Conservation (phyloP, 1,284 basidiomycete genomes). For the Cryptococcus floricola region DNA sequence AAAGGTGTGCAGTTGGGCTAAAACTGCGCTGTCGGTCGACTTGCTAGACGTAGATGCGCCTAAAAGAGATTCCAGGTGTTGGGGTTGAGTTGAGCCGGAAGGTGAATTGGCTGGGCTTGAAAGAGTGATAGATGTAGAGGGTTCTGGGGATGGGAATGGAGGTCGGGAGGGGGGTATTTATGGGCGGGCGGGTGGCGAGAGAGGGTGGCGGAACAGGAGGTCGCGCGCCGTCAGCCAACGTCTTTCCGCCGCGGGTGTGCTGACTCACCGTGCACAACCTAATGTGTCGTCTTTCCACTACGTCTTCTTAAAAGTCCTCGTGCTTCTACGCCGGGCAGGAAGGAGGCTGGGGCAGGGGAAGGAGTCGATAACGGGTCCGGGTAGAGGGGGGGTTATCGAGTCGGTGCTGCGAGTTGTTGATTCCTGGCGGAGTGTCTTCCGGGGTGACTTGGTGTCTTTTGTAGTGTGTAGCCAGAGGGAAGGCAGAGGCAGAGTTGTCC, state of each 20-base stretch:
- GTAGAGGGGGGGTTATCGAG: neutral
- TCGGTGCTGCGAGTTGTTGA: neutral
- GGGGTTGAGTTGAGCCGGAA: neutral
- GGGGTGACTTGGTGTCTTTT: neutral
- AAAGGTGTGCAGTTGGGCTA: slow-evolving; percentile 14
- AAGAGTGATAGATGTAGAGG: neutral
- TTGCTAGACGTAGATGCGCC: slow-evolving; percentile 1
- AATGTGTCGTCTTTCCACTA: neutral
- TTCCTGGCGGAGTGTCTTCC: neutral
- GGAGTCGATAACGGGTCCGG: neutral
- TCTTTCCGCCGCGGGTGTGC: neutral
- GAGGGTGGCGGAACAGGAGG: neutral
- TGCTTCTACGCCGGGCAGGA: neutral
- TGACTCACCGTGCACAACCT: neutral
- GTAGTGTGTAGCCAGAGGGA: neutral
- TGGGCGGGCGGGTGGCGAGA: neutral
- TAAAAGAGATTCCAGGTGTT: neutral
- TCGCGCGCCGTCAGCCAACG: neutral
- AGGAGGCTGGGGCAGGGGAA: neutral
- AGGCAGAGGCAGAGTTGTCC: slow-evolving; percentile 12
- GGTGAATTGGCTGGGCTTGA: neutral
- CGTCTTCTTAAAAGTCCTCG: neutral
- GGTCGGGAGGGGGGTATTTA: neutral
- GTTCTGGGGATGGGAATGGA: neutral
- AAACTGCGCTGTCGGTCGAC: slow-evolving; percentile 14